phyloP scores from a whole-genome alignment of 2,329 filamentous ascomycete genomes.

The Diplodia seriata region DNA sequence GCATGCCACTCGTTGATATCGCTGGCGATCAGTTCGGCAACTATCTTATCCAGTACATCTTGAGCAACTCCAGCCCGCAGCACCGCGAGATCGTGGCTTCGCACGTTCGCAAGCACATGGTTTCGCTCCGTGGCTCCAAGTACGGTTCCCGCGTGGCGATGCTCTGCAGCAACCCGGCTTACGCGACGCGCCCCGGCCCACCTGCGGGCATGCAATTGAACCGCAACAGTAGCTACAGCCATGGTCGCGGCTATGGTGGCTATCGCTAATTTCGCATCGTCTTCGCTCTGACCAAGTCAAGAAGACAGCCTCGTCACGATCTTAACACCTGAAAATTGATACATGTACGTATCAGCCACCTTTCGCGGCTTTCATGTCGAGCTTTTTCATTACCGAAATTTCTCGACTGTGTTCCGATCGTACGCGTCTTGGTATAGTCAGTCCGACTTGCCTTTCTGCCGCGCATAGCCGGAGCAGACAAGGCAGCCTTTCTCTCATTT shows the following conservation, averaged over 20 bases:
- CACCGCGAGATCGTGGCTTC: constrained; percentile 92
- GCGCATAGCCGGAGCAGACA: constrained; percentile 21
- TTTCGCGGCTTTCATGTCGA: constrained; percentile 29
- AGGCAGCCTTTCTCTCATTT: constrained; percentile 13
- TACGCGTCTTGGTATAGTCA: constrained; percentile 32
- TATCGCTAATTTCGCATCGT: constrained; percentile 26
- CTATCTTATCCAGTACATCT: constrained; percentile 96
- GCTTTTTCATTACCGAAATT: constrained; percentile 30
- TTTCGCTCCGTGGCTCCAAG: constrained; percentile 96
- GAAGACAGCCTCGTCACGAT: constrained; percentile 23
- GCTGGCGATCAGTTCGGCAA: constrained; percentile 99
- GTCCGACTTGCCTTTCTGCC: constrained; percentile 27
- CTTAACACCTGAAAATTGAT: constrained; percentile 30
- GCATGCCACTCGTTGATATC: constrained; percentile 97
- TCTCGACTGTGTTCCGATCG: constrained; percentile 28
- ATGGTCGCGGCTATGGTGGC: constrained; percentile 38
- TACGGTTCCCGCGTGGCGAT: constrained; percentile 98
- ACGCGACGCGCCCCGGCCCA: constrained; percentile 86
- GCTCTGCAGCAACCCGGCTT: constrained; percentile 95
- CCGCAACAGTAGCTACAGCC: constrained; percentile 43
- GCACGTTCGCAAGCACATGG: constrained; percentile 99
- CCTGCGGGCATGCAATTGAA: constrained; percentile 65
- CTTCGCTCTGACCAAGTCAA: constrained; percentile 5
- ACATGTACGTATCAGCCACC: constrained; percentile 30
- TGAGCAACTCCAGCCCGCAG: constrained; percentile 84